Percentiles rank a stretch among this genome's conserved stretches.
phyloP scores from a whole-genome alignment of 2,329 filamentous ascomycete species.

The Paecilomyces sp. region DNA sequence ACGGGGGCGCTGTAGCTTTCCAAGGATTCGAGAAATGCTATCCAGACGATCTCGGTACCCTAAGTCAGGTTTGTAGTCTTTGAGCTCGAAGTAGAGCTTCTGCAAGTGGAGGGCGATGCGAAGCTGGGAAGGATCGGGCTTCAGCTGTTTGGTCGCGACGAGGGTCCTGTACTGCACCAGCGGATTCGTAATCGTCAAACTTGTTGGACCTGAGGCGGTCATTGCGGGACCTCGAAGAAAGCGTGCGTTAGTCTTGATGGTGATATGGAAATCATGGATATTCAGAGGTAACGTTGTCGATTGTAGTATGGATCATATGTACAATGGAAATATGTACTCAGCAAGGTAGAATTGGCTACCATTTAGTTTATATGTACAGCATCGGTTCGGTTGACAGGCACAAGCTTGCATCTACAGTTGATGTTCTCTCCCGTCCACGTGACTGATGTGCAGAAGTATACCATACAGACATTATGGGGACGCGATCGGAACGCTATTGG shows the following conservation, averaged over 20 bases:
- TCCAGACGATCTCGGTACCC: conserved; percentile 63
- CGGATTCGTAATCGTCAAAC: conserved; percentile 45
- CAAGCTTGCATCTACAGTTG: neutral
- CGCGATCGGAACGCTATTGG: neutral
- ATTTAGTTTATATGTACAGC: neutral
- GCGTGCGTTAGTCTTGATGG: neutral
- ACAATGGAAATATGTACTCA: neutral
- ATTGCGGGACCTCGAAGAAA: neutral
- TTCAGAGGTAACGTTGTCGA: neutral
- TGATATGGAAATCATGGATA: neutral
- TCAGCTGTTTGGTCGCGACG: conserved; percentile 58
- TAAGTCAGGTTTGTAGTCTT: conserved; percentile 67
- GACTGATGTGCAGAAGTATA: neutral
- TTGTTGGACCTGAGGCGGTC: neutral
- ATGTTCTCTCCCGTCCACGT: neutral
- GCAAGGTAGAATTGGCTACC: neutral
- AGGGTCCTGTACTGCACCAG: conserved; percentile 69
- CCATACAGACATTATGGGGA: no score
- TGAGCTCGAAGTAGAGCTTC: conserved; percentile 66
- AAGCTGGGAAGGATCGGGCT: conserved; percentile 52
- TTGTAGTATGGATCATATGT: neutral
- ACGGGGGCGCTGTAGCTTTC: conserved; percentile 41
- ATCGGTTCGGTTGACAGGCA: neutral
- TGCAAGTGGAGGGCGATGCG: conserved; percentile 67
- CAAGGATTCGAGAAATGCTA: conserved; percentile 50